phyloP scores from a whole-genome alignment of 1,284 basidiomycete species.

The Ganoderma sinense region DNA sequence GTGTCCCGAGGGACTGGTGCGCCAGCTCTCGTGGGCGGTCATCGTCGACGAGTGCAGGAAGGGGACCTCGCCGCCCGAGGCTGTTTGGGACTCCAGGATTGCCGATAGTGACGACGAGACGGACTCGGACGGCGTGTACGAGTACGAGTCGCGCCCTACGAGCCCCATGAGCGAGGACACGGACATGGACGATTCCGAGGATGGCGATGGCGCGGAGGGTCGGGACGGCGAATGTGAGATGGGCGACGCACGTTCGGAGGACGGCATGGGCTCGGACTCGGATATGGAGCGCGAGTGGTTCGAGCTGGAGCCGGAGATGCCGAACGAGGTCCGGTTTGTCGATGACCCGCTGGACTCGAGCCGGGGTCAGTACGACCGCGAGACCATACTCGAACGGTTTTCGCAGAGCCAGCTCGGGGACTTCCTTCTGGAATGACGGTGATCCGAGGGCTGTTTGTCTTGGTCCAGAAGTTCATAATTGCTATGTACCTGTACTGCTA shows the following conservation, averaged over 20 bases:
- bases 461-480: neutral
- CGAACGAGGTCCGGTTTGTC: neutral
- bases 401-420: neutral
- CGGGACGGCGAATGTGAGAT: too few relatives aligned
- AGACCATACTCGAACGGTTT: neutral
- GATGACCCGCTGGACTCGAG: neutral
- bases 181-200: too few relatives aligned
- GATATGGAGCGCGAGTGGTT: slow-evolving; percentile 1
- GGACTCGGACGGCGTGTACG: too few relatives aligned
- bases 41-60: neutral
- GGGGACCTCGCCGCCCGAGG: neutral
- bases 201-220: too few relatives aligned
- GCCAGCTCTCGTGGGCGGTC: neutral
- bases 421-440: neutral
- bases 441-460: neutral
- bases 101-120: neutral
- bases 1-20: neutral
- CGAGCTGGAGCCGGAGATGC: neutral
- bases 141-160: too few relatives aligned
- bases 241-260: neutral
- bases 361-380: neutral
- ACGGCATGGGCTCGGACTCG: neutral
- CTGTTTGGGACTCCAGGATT: neutral
- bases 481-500: neutral
- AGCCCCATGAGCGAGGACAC: too few relatives aligned